Evolutionary conservation across 768 basidiomycete genomes (phyloP).

Genomic region (Trametes cingulata): DNA sequence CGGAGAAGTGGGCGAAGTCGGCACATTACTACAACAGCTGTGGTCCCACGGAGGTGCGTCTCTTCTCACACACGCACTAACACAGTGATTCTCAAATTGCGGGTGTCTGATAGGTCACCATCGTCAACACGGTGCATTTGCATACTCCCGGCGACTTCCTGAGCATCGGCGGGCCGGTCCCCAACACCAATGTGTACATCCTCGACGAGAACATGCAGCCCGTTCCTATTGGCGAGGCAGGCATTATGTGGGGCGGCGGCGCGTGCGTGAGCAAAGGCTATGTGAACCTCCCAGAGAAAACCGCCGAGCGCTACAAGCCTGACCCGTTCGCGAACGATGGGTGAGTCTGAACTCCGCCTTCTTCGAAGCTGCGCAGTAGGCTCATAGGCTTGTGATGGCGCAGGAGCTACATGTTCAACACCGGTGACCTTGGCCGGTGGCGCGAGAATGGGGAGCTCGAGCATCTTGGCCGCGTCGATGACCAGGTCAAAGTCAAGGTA

Average conservation of each 20-base stretch:
- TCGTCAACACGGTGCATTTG: constrained; percentile 56
- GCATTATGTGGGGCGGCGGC: constrained; percentile 65
- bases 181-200: constrained; percentile 51
- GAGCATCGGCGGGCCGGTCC: constrained; percentile 54
- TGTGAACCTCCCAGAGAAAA: constrained; percentile 55
- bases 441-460: constrained; percentile 52
- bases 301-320: constrained; percentile 46
- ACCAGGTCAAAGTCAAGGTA: constrained; percentile 66
- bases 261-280: constrained; percentile 58
- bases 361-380: constrained; percentile 12
- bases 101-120: constrained; percentile 43
- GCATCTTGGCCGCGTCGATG: constrained; percentile 59
- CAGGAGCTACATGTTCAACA: constrained; percentile 55
- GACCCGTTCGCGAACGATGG: constrained; percentile 55
- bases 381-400: constrained; percentile 17
- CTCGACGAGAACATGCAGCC: constrained; percentile 36
- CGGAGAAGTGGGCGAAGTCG: constrained; percentile 47
- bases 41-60: constrained; percentile 54
- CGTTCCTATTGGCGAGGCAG: constrained; percentile 37
- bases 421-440: constrained; percentile 62
- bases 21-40: constrained; percentile 53
- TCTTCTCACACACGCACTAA: neutral
- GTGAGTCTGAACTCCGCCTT: constrained; percentile 32
- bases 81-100: neutral
- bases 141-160: constrained; percentile 43